Evolutionary conservation across 805 yeast genomes (phyloP).

Genomic region (Millerago galiae): DNA sequence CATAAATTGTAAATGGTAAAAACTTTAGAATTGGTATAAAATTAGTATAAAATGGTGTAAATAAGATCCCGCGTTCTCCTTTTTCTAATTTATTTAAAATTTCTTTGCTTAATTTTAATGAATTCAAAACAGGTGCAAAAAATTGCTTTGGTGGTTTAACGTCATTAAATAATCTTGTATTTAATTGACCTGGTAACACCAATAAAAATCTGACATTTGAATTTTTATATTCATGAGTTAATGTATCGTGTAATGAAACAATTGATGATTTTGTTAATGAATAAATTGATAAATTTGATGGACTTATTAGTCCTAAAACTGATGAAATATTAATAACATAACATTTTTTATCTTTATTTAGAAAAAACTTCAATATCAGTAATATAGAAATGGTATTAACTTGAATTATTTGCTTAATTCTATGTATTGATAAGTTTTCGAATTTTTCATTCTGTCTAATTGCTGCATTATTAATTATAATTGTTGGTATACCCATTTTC

Average conservation of each 20-base stretch:
- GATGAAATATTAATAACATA: constrained; percentile 76
- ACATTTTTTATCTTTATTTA: constrained; percentile 55
- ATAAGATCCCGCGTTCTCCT: constrained; percentile 68
- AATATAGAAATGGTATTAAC: constrained; percentile 65
- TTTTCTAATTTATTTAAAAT: constrained; percentile 47
- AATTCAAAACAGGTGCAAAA: constrained; percentile 73
- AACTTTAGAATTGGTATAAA: constrained; percentile 63
- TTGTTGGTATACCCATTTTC: constrained; percentile 48
- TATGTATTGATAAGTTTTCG: constrained; percentile 41
- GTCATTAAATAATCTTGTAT: constrained; percentile 68
- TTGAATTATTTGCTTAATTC: constrained; percentile 49
- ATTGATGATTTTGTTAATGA: constrained; percentile 86
- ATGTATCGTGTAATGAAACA: constrained; percentile 76
- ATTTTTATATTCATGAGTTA: constrained; percentile 58
- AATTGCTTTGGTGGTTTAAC: constrained; percentile 66
- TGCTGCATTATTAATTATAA: constrained; percentile 82
- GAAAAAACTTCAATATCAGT: constrained; percentile 55
- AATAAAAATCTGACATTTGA: constrained; percentile 63
- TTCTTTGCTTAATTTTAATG: constrained; percentile 46
- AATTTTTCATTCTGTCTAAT: constrained; percentile 48
- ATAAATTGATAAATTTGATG: constrained; percentile 69
- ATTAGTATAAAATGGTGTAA: constrained; percentile 67
- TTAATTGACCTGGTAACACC: constrained; percentile 79
- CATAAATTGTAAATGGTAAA: constrained; percentile 53
- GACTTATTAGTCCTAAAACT: constrained; percentile 72